These are phyloP conservation scores for Fraxinus quadrangulata DNA, from an alignment of 257 asterid genomes.

Conservation along the genomic window DNA sequence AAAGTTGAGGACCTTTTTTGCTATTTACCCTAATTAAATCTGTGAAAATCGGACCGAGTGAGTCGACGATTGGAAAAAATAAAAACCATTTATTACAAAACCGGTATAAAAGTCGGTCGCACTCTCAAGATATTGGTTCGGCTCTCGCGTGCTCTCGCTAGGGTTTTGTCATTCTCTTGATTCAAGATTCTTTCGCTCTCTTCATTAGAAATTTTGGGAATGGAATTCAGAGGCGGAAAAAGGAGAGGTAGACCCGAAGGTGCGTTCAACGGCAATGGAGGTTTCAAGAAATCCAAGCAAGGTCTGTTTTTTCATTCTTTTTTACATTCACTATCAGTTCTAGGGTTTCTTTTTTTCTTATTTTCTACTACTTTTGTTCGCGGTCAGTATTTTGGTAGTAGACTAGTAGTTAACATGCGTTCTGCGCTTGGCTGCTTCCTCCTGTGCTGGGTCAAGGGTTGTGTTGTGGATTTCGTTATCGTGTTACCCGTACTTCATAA, in stretches of 20 bases:
- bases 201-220: constrained; percentile 15
- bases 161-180: background rate
- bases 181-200: background rate
- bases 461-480: background rate
- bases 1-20: background rate
- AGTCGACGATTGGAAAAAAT: too few species aligned
- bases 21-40: background rate
- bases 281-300: constrained; percentile 59
- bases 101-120: background rate
- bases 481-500: background rate
- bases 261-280: constrained; percentile 58
- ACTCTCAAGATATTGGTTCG: background rate
- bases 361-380: background rate
- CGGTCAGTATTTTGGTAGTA: background rate
- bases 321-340: constrained; percentile 18
- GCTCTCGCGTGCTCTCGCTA: constrained; percentile 2
- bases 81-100: background rate
- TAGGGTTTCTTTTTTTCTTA: constrained; percentile 22
- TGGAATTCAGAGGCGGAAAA: constrained; percentile 62
- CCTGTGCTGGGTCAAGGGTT: background rate
- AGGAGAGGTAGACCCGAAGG: constrained; percentile 60
- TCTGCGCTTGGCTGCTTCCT: background rate
- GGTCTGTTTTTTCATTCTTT: constrained; percentile 34
- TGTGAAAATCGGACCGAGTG: background rate
- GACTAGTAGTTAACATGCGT: background rate